phyloP scores from a whole-genome alignment of 176 grass and related monocot species.

The Juncus inflexus region DNA sequence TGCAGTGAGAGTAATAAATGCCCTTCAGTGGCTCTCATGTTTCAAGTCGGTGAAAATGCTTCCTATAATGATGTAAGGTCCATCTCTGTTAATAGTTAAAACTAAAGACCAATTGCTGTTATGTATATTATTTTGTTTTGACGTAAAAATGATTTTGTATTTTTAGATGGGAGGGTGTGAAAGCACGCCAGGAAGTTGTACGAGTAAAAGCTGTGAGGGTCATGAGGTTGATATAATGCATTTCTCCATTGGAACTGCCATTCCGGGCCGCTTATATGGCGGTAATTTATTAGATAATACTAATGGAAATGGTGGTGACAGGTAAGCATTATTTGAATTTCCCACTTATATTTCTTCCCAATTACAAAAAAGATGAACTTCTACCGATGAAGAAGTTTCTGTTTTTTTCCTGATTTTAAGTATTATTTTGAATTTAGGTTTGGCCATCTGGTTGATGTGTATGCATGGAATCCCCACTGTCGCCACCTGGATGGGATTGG shows the following conservation, averaged over 20 bases:
- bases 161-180: constrained; percentile 96
- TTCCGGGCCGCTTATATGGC: constrained; percentile 95
- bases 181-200: constrained; percentile 54
- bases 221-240: constrained; percentile 98
- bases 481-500: constrained; percentile 74
- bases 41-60: constrained; percentile 92
- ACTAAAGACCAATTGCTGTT: not conserved
- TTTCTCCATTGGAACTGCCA: constrained; percentile 90
- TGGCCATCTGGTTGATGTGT: constrained; percentile 89
- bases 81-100: constrained; percentile 19
- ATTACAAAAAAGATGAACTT: not conserved
- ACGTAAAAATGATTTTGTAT: not conserved
- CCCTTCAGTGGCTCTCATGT: constrained; percentile 99
- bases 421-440: constrained; percentile 42
- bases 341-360: not conserved
- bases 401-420: constrained; percentile 6
- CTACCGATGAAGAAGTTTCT: not conserved
- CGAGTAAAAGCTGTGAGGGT: constrained; percentile 71
- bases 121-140: not conserved
- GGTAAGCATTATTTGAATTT: constrained; percentile 34
- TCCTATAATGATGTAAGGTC: constrained; percentile 78
- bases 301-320: constrained; percentile 81
- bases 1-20: constrained; percentile 58
- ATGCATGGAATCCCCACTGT: constrained; percentile 97
- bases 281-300: constrained; percentile 82